A percentile compares a stretch with the other conserved stretches of the same genome.
Conservation (phyloP, 768 basidiomycete species). For the Boletus rubropictus region DNA sequence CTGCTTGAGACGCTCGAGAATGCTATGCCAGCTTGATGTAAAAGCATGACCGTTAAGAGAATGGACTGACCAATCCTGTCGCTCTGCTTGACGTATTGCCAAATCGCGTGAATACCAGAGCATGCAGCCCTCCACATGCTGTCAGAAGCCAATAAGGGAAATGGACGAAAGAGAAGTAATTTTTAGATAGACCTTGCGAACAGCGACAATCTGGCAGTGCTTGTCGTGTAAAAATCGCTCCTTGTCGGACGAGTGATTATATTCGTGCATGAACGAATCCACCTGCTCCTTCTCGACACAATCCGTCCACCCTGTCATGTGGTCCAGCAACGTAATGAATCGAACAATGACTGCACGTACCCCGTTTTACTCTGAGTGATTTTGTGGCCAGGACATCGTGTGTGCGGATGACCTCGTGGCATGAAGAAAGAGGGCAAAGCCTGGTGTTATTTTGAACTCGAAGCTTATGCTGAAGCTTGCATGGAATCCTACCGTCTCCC, state of each 20-base stretch:
- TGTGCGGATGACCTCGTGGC: not conserved
- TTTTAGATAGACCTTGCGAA: not conserved
- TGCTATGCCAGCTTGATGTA: not conserved
- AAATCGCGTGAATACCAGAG: not conserved
- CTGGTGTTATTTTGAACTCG: not conserved
- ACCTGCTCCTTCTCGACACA: not conserved
- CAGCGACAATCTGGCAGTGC: not conserved
- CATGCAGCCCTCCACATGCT: not conserved
- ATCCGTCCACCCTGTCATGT: not conserved
- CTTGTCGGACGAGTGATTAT: not conserved
- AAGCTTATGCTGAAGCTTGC: not conserved
- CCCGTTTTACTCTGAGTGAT: not conserved
- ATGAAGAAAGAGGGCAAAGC: not conserved
- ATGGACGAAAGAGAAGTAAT: too few species aligned
- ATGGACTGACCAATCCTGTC: not conserved
- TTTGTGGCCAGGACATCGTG: not conserved
- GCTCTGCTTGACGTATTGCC: not conserved
- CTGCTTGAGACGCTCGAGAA: not conserved
- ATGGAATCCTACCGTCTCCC: not conserved
- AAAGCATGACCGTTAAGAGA: not conserved
- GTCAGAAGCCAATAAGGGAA: not conserved
- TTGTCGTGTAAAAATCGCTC: not conserved
- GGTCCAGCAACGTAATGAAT: not conserved
- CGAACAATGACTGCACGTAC: not conserved
- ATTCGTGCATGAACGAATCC: not conserved